phyloP scores from a whole-genome alignment of 2,329 filamentous ascomycete species.

The Triangularia verruculosa region DNA sequence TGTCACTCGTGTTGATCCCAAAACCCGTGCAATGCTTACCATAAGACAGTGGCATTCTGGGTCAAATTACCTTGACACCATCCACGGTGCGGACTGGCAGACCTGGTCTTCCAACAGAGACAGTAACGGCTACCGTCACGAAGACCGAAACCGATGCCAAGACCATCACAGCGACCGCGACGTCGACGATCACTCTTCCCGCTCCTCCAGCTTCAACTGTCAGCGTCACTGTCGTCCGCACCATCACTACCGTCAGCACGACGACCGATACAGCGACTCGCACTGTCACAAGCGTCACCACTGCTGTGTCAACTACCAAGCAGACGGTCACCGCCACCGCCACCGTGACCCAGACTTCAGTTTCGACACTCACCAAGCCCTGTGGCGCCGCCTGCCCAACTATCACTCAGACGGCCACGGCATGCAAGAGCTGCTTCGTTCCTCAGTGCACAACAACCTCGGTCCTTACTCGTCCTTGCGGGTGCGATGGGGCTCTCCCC shows the following conservation, averaged over 20 bases:
- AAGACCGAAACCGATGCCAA: slow-evolving; percentile 19
- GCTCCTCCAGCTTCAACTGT: slow-evolving; percentile 14
- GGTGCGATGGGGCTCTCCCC: slow-evolving; percentile 25
- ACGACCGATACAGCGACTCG: background rate
- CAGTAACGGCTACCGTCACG: slow-evolving; percentile 14
- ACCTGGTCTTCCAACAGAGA: slow-evolving; percentile 8
- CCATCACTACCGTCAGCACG: slow-evolving; percentile 5
- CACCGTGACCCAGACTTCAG: slow-evolving; percentile 8
- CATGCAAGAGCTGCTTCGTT: slow-evolving; percentile 26
- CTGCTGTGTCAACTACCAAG: slow-evolving; percentile 13
- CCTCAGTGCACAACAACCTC: slow-evolving; percentile 27
- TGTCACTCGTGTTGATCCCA: too few species aligned
- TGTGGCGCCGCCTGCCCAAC: slow-evolving; percentile 27
- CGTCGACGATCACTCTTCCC: slow-evolving; percentile 10
- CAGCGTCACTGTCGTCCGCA: slow-evolving; percentile 6
- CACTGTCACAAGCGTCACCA: background rate
- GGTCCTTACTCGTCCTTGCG: slow-evolving; percentile 23
- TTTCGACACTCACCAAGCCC: slow-evolving; percentile 14
- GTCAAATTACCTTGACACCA: slow-evolving; percentile 26
- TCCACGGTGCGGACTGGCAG: slow-evolving; percentile 22
- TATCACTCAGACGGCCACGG: slow-evolving; percentile 27
- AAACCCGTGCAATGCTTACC: background rate
- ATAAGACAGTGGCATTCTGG: slow-evolving; percentile 19
- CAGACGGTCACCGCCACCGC: slow-evolving; percentile 14
- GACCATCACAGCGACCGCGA: slow-evolving; percentile 18